Base-by-base conservation (phyloP, 441 rosid species). In the Erysimum pusillum region DNA sequence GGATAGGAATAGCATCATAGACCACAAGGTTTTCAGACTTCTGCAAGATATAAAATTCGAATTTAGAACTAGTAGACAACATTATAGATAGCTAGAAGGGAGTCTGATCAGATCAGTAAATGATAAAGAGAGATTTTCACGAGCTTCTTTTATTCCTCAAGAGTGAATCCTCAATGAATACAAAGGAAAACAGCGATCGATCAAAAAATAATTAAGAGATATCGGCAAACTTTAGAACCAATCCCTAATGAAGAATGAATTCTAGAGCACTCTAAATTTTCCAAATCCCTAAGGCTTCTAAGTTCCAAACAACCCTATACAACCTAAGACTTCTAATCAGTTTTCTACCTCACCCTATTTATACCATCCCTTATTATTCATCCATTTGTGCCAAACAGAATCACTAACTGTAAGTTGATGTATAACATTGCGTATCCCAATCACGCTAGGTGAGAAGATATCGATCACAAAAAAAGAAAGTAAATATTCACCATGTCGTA, bases 1-100 rank as follows among this genome's bases (percentile, higher is more conserved):
- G 86, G 76, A 63, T 25, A 12, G 71, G 45, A 76, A 71, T 70
- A 46, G 85, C 81, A 75, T 70, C 98, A 74, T 81, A 77, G 20
- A 79, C 76, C 66, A 63, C 73, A 35, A 76, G 63, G 28, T 57
- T 68, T 9, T 83, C 86, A 61, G 77, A 74, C 72, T 80, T 85
- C 98, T 94, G 85, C 59, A 63, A 78, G 68, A 63, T 14, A 63
- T 63, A 17, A 76, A 48, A 39, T 25, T 35, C 4, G 8, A 39
- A 8, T 18, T 63, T 45, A 71, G 64, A 73, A 73, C n/a, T 32
- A 0, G 14, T 15, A 32, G 20, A 32, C 11, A 18, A 41, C 28
- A 64, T 12, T 28, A 41, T 11, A 41, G 17, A 41, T 9, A 67
- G 48, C 60, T 13, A 38, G 14, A 34, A 66, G 9, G 18, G 11